A percentile compares a stretch with the other conserved stretches of the same genome.
These are phyloP conservation scores for Aspergillus spinulosporus DNA, from an alignment of 2,329 filamentous ascomycete species.

Conservation along the genomic window DNA sequence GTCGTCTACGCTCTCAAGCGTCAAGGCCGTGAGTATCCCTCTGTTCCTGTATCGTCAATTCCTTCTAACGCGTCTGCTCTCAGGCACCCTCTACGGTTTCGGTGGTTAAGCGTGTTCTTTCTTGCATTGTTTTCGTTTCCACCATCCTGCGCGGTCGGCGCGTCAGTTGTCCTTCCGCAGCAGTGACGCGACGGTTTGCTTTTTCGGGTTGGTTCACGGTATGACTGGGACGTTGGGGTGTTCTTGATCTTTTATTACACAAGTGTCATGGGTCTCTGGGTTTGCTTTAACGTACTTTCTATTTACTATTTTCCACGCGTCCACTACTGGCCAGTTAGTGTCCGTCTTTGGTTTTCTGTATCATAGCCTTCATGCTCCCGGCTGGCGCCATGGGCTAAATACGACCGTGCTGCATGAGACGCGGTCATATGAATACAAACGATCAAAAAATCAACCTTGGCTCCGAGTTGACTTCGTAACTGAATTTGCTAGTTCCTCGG, in stretches of 20 bases:
- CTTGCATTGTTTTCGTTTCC: conserved; percentile 29
- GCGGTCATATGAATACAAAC: conserved; percentile 43
- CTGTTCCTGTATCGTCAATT: conserved; percentile 2
- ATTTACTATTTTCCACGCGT: conserved; percentile 38
- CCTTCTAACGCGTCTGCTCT: conserved; percentile 22
- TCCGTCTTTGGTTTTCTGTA: conserved; percentile 43
- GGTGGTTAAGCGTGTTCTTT: conserved; percentile 66
- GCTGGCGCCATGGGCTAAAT: conserved; percentile 38
- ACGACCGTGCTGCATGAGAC: conserved; percentile 29
- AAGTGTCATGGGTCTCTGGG: conserved; percentile 46
- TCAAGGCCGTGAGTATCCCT: conserved; percentile 53
- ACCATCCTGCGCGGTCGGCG: conserved; percentile 37
- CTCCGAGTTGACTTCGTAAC: neutral
- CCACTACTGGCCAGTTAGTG: conserved; percentile 43
- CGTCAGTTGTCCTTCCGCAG: conserved; percentile 32
- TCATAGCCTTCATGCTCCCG: conserved; percentile 43
- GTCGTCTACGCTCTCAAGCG: conserved; percentile 65
- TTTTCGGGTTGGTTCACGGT: conserved; percentile 46
- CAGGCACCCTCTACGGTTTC: conserved; percentile 79
- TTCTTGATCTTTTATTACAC: conserved; percentile 41
- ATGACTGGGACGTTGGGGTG: conserved; percentile 49
- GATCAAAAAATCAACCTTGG: conserved; percentile 19
- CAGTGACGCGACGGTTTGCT: conserved; percentile 37
- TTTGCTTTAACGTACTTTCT: conserved; percentile 41
- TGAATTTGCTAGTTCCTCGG: neutral